phyloP scores from a whole-genome alignment of 2,329 filamentous ascomycete species.

The Ceratocystis albifundus region DNA sequence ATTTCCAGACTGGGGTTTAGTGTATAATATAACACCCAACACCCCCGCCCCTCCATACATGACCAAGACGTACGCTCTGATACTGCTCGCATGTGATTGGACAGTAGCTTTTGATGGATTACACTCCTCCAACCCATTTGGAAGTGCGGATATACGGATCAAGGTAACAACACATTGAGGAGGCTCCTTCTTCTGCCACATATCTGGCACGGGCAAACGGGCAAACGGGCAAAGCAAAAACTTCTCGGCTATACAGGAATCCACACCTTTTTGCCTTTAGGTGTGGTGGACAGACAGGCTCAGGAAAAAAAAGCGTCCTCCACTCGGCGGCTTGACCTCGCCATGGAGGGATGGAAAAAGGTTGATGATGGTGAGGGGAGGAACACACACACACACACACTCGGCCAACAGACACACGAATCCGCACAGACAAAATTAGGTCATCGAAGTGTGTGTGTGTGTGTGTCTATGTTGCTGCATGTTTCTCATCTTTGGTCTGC shows the following conservation, averaged over 20 bases:
- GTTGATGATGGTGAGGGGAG: neutral
- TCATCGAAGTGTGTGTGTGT: too few relatives aligned
- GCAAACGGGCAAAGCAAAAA: neutral
- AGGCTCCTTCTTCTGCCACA: slow-evolving; percentile 2
- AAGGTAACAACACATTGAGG: neutral
- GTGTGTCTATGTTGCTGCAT: neutral
- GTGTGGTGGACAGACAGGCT: neutral
- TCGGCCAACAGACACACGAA: neutral
- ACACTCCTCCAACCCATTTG: neutral
- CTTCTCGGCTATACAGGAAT: neutral
- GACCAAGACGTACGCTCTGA: neutral
- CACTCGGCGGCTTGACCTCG: neutral
- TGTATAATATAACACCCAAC: neutral
- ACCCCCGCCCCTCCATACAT: too few relatives aligned
- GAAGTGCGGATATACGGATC: neutral
- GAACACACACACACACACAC: neutral
- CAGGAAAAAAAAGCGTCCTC: neutral
- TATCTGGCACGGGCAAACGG: neutral
- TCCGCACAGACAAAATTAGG: neutral
- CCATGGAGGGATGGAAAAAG: neutral
- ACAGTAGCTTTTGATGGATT: neutral
- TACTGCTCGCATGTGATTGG: neutral
- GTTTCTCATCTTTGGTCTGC: neutral
- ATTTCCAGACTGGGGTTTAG: neutral
- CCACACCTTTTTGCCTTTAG: neutral